phyloP scores from a whole-genome alignment of 495 filamentous ascomycete genomes.

The Sphaerosporella brunnea region DNA sequence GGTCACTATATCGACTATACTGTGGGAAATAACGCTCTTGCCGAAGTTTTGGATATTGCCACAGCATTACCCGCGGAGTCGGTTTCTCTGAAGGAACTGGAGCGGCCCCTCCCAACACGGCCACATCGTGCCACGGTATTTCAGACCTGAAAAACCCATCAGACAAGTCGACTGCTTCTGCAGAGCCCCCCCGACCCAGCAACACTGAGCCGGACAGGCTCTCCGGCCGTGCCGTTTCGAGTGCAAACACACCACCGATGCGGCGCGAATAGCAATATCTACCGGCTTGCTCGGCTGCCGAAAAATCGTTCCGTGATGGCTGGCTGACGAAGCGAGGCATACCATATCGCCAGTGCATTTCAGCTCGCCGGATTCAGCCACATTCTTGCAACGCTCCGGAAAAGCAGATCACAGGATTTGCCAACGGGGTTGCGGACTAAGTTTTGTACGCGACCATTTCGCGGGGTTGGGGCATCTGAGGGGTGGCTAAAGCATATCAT shows the following conservation, averaged over 20 bases:
- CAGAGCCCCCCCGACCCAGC: neutral
- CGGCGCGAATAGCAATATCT: constrained; percentile 20
- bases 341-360: constrained; percentile 25
- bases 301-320: constrained; percentile 5
- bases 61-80: neutral
- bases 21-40: constrained; percentile 12
- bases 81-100: neutral
- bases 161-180: constrained; percentile 15
- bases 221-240: neutral
- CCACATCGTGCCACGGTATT: constrained; percentile 16
- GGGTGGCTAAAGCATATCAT: constrained; percentile 9
- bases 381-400: constrained; percentile 28
- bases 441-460: constrained; percentile 11
- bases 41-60: constrained; percentile 1
- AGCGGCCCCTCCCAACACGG: neutral
- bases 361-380: constrained; percentile 29
- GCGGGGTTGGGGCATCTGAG: neutral
- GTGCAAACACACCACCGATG: neutral
- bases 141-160: constrained; percentile 11
- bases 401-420: constrained; percentile 4
- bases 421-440: constrained; percentile 3
- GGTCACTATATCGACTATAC: constrained; percentile 18
- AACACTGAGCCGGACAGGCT: constrained; percentile 1
- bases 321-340: constrained; percentile 26
- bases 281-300: constrained; percentile 27